Evolutionary conservation across 768 basidiomycete species (phyloP).

Genomic region (Psilocybe tampanensis): DNA sequence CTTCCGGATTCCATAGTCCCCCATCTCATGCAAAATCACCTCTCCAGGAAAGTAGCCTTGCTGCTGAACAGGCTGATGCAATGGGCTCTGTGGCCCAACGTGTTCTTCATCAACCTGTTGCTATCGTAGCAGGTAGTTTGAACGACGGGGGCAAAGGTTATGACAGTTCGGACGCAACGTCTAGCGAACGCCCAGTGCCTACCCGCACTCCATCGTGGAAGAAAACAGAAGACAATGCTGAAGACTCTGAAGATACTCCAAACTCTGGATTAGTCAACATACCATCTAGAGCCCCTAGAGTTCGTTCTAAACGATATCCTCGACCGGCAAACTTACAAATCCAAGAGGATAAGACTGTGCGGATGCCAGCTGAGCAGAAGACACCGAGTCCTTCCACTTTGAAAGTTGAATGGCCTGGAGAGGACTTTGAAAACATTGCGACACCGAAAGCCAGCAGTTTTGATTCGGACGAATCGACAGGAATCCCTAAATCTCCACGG

Average conservation of each 20-base stretch:
- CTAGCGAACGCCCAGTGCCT: conserved; percentile 18
- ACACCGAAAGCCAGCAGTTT: conserved; percentile 65
- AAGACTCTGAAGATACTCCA: conserved; percentile 43
- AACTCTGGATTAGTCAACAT: conserved; percentile 46
- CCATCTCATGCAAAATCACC: conserved; percentile 24
- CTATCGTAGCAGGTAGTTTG: background rate
- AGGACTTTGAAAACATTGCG: conserved; percentile 46
- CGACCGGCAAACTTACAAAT: conserved; percentile 53
- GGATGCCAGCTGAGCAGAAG: conserved; percentile 32
- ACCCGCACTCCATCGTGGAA: conserved; percentile 34
- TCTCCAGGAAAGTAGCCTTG: conserved; percentile 20
- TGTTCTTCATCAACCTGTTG: background rate
- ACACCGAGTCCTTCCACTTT: conserved; percentile 48
- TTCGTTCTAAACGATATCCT: conserved; percentile 56
- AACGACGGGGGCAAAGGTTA: conserved; percentile 8
- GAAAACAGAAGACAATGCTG: conserved; percentile 30
- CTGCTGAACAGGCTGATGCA: conserved; percentile 8
- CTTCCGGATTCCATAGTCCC: conserved; percentile 43
- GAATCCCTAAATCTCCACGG: conserved; percentile 30
- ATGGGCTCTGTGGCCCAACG: background rate
- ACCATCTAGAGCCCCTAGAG: conserved; percentile 41
- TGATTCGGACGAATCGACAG: conserved; percentile 33
- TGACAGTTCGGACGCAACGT: conserved; percentile 22
- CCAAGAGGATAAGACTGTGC: conserved; percentile 31
- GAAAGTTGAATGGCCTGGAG: conserved; percentile 55